phyloP scores from a whole-genome alignment of 768 basidiomycete genomes.

The Tylopilus felleus region DNA sequence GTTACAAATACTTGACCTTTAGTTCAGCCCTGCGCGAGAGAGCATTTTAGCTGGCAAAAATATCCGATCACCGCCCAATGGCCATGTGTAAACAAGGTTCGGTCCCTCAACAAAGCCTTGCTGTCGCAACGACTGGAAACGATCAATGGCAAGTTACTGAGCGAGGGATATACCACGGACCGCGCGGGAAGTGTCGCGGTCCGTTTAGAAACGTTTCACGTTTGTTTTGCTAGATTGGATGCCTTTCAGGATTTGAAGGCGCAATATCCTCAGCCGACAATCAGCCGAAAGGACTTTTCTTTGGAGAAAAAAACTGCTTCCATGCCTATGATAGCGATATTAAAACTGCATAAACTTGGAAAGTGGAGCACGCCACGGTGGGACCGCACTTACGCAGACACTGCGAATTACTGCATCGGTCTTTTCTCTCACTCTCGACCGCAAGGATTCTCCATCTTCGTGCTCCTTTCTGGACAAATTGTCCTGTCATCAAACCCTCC shows the following conservation, averaged over 20 bases:
- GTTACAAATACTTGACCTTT: background rate
- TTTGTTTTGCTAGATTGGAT: background rate
- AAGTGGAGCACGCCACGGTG: slow-evolving; percentile 4
- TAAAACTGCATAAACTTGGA: slow-evolving; percentile 2
- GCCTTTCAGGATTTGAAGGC: background rate
- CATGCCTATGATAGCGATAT: background rate
- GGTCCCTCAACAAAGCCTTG: background rate
- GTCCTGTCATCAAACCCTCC: background rate
- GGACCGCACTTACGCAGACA: background rate
- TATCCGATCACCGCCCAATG: slow-evolving; percentile 5
- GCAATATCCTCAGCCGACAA: too few species aligned
- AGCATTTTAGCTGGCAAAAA: background rate
- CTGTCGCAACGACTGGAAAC: background rate
- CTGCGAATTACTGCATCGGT: background rate
- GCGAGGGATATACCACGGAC: background rate
- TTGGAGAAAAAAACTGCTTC: background rate
- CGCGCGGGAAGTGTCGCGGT: background rate
- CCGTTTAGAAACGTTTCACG: background rate
- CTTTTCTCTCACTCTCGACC: background rate
- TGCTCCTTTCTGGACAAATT: background rate
- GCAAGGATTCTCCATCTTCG: background rate
- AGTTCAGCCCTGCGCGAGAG: background rate
- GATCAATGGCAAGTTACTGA: background rate
- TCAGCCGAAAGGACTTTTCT: background rate
- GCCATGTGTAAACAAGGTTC: slow-evolving; percentile 2